Evolutionary conservation across 441 rosid species (phyloP).

Genomic region (Adansonia rubrostipa): DNA sequence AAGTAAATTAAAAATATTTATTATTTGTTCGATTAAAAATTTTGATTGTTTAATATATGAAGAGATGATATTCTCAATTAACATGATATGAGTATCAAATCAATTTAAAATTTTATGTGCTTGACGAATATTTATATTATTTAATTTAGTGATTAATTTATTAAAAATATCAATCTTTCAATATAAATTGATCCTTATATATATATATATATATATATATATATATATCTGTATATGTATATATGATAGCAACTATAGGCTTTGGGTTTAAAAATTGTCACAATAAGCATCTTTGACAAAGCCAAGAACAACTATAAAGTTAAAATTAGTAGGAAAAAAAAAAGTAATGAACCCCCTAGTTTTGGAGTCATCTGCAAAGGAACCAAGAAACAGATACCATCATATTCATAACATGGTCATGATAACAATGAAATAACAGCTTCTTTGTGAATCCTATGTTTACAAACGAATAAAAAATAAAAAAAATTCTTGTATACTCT

Average conservation of each 20-base stretch:
- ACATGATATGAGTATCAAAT: no score
- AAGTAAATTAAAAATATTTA: no score
- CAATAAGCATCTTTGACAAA: not conserved
- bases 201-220: not conserved
- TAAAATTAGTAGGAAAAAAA: not conserved
- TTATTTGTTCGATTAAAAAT: no score
- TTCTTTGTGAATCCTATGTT: constrained; percentile 4
- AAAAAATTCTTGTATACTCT: not conserved
- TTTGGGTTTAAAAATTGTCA: not conserved
- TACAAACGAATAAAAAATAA: not conserved
- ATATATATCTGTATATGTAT: not conserved
- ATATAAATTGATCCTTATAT: no score
- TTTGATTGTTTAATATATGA: no score
- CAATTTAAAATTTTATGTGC: no score
- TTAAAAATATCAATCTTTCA: no score
- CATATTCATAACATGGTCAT: not conserved
- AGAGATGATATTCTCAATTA: no score
- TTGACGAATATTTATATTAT: no score
- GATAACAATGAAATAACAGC: not conserved
- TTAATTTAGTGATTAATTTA: no score
- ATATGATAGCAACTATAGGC: not conserved
- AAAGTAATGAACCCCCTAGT: not conserved
- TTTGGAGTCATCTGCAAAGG: constrained; percentile 2
- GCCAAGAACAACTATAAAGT: not conserved
- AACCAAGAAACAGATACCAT: not conserved